Base-by-base conservation (phyloP, 495 filamentous ascomycete species). In the Penicillium samsonianum region DNA sequence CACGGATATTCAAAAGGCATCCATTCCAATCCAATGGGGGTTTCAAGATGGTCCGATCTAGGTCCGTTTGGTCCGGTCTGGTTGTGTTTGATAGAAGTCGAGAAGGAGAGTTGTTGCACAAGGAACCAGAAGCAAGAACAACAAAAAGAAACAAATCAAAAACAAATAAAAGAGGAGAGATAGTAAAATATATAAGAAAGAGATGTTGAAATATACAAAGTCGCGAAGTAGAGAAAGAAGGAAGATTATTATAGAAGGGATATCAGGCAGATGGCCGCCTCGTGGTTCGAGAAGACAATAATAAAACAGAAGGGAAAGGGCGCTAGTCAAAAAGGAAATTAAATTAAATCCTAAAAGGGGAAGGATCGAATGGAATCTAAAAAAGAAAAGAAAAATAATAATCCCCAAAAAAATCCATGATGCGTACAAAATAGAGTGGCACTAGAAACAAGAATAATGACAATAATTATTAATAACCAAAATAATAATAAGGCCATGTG, bases 121-220 rank as follows among this genome's bases (percentile, higher is more conserved):
- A 37, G 33, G 22, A 38, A 51, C 20, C 44, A 47, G 19, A 48
- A 30, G 2, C 12, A 20, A 14, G 46, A 41, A 35, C 45, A 55
- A 43, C 9, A 19, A 37, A 40, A 31, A 19, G 12, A 17, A 43
- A 38, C 23, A 19, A 42, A 37, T n/a, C 57, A 45, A n/a, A 26
- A 41, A 53, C 16, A 53, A 31, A 26, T 2, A n/a, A 25, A 51
- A 5, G 9, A 35, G 17, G 10, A 60, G 11, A 14, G 30, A 54
- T 40, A 47, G 55, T 53, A 55, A 23, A 50, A 50, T n/a, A 44
- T 60, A 45, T 56, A 49, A 63, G 59, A 49, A 53, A 48, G 54
- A 31, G 43, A 53, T 53, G 54, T 61, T n/a, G 47, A 40, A 62
- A 59, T 44, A 61, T 44, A 54, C 38, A 54, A 17, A 17, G 35